These are phyloP conservation scores for Calamus simplicifolius DNA, from an alignment of 176 grass and related monocot genomes.

Conservation along the genomic window DNA sequence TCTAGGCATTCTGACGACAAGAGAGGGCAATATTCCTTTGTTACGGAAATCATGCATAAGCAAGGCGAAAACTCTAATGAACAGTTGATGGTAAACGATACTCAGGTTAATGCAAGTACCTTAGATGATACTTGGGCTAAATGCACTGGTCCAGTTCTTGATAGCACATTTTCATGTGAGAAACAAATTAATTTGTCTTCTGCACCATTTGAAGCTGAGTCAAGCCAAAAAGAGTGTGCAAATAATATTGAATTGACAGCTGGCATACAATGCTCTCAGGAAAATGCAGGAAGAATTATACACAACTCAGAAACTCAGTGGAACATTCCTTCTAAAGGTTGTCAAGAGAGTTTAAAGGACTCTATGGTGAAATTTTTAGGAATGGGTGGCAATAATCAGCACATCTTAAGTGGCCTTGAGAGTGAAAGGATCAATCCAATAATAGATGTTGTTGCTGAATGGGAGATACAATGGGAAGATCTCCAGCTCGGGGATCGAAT, in stretches of 20 bases:
- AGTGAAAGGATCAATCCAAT: constrained; percentile 50
- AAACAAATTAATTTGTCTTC: constrained; percentile 11
- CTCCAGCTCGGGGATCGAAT: constrained; percentile 89
- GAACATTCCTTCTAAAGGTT: constrained; percentile 24
- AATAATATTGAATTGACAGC: neutral
- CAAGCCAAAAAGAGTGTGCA: constrained; percentile 1
- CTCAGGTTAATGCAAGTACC: neutral
- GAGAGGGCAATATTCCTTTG: neutral
- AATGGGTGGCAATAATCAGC: constrained; percentile 30
- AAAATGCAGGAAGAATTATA: constrained; percentile 28
- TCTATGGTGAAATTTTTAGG: constrained; percentile 22
- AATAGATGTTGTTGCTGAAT: constrained; percentile 66
- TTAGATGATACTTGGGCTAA: neutral
- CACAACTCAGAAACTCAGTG: constrained; percentile 24
- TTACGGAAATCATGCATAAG: neutral
- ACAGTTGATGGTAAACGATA: neutral
- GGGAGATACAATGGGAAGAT: constrained; percentile 95
- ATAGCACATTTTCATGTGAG: constrained; percentile 4
- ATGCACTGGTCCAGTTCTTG: neutral
- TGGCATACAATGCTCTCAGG: constrained; percentile 7
- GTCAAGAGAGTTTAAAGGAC: constrained; percentile 29
- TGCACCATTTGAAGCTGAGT: constrained; percentile 25
- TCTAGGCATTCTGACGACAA: constrained; percentile 4
- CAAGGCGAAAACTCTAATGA: constrained; percentile 1
- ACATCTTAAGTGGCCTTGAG: constrained; percentile 33